Evolutionary conservation across 139 green algal genomes (phyloP).

Genomic region (Chlorokybus atmophyticus): DNA sequence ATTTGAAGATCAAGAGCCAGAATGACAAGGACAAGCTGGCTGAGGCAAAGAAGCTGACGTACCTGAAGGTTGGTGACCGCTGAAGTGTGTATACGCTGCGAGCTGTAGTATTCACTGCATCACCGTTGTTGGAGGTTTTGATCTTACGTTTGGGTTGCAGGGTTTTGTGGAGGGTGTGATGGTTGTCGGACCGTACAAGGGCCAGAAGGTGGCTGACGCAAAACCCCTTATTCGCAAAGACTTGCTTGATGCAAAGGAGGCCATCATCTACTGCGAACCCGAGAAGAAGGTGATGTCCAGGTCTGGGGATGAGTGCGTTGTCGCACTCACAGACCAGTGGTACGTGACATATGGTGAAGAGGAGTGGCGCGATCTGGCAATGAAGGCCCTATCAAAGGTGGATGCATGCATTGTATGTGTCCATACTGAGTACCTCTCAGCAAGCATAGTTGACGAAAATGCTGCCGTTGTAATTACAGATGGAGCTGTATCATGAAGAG

Average conservation of each 20-base stretch:
- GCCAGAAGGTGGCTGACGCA: slow-evolving; percentile 69
- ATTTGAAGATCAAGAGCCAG: slow-evolving; percentile 83
- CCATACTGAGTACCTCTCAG: no score
- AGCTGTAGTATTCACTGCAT: no score
- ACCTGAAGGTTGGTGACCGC: slow-evolving; percentile 78
- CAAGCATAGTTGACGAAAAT: no score
- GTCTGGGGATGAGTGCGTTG: slow-evolving; percentile 88
- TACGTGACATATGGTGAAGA: slow-evolving; percentile 83
- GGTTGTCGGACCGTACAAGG: slow-evolving; percentile 65
- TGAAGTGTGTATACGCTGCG: no score
- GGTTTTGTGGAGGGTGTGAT: slow-evolving; percentile 95
- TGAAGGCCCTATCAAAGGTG: slow-evolving; percentile 46
- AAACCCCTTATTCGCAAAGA: slow-evolving; percentile 78
- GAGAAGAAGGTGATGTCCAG: slow-evolving; percentile 67
- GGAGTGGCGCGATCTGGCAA: slow-evolving; percentile 49
- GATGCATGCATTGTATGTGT: no score
- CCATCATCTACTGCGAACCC: slow-evolving; percentile 70
- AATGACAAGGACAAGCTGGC: slow-evolving; percentile 92
- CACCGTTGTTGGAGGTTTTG: no score
- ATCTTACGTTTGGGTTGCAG: no score
- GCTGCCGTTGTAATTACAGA: no score
- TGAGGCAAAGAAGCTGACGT: slow-evolving; percentile 84
- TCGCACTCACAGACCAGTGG: slow-evolving; percentile 98
- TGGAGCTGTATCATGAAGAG: slow-evolving; percentile 59
- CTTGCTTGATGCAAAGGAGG: slow-evolving; percentile 58